These are phyloP conservation scores for Schizochytrium sp. DNA, from an alignment of 108 stramenopile species.

Conservation along the genomic window DNA sequence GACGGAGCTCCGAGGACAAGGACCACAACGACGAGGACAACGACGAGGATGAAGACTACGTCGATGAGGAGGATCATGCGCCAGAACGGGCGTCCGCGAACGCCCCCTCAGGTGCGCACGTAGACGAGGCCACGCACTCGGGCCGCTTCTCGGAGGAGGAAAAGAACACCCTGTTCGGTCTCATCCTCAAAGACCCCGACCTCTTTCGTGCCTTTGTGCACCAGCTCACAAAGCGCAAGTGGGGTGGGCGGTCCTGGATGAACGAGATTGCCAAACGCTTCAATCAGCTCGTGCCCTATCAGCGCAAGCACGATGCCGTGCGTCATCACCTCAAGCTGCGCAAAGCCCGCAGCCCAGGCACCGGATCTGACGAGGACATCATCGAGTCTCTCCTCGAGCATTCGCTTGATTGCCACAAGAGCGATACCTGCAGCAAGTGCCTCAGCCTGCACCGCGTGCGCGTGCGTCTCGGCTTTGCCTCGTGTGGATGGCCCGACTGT, in stretches of 20 bases:
- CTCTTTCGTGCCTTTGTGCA: slow-evolving; percentile 6
- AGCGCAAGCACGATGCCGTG: slow-evolving; percentile 1
- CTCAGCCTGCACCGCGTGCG: neutral
- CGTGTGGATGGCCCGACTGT: neutral
- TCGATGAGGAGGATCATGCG: too few relatives aligned
- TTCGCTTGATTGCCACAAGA: neutral
- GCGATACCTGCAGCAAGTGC: neutral
- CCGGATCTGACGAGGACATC: neutral
- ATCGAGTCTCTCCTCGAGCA: slow-evolving; percentile 2
- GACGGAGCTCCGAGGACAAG: too few relatives aligned
- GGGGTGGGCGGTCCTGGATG: neutral
- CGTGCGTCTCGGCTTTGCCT: neutral
- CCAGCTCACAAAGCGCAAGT: neutral
- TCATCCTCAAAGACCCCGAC: neutral
- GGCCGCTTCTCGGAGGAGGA: neutral
- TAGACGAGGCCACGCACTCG: neutral
- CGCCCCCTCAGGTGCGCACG: too few relatives aligned
- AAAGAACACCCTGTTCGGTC: neutral
- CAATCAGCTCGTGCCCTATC: neutral
- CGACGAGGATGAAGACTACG: too few relatives aligned
- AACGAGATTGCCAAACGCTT: neutral
- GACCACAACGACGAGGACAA: too few relatives aligned
- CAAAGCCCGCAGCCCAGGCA: neutral
- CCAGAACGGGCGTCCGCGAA: too few relatives aligned
- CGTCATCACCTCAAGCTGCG: slow-evolving; percentile 13